Evolutionary conservation across 2,329 filamentous ascomycete genomes (phyloP).

Genomic region (Graphiopsis chlorocephala): DNA sequence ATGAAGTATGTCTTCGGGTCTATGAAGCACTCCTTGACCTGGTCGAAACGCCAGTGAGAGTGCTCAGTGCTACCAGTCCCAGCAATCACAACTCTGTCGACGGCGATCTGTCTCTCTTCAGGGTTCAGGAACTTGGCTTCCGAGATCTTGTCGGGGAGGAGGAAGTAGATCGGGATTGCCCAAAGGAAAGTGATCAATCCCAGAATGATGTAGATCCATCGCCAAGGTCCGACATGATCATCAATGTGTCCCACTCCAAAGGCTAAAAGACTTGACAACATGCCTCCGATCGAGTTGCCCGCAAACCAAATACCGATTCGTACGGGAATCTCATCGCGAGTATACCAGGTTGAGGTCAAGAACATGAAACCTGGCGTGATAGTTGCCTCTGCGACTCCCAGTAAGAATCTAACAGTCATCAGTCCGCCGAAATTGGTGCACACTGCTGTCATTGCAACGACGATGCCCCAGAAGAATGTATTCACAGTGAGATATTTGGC

Average conservation of each 20-base stretch:
- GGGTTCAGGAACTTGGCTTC: conserved; percentile 17
- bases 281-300: conserved; percentile 21
- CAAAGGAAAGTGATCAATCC: conserved; percentile 20
- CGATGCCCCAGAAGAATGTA: conserved; percentile 33
- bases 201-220: conserved; percentile 33
- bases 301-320: conserved; percentile 24
- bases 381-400: conserved; percentile 37
- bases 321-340: conserved; percentile 31
- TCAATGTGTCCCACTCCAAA: conserved; percentile 28
- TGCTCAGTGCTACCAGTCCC: conserved; percentile 20
- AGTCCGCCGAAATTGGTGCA: conserved; percentile 36
- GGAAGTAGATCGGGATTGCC: conserved; percentile 20
- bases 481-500: conserved; percentile 21
- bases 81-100: conserved; percentile 15
- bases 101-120: conserved; percentile 19
- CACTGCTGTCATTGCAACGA: conserved; percentile 35
- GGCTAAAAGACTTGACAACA: conserved; percentile 26
- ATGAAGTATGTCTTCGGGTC: conserved; percentile 23
- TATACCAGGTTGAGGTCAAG: conserved; percentile 39
- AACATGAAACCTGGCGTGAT: conserved; percentile 40
- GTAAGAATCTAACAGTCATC: conserved; percentile 36
- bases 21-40: conserved; percentile 19
- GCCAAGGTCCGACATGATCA: conserved; percentile 30
- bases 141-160: conserved; percentile 21
- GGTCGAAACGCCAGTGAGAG: conserved; percentile 16